A percentile compares a stretch with the other conserved stretches of the same genome.
phyloP scores from a whole-genome alignment of 83 land plant genomes.

The Picea abies region DNA sequence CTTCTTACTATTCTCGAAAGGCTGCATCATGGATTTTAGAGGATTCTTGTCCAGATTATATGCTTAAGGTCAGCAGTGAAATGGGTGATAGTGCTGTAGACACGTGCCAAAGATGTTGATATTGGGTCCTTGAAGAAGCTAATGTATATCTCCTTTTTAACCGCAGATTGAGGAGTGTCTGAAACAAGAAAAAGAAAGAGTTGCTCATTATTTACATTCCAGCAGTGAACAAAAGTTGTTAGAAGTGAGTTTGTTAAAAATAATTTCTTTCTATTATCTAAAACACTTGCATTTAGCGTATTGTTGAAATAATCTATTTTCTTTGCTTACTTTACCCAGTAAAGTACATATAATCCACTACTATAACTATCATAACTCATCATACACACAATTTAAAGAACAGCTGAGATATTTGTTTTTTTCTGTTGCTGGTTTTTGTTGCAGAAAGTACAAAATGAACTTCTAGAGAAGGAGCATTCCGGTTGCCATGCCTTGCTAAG shows the following conservation, averaged over 20 bases:
- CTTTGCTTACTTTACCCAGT: too few species aligned
- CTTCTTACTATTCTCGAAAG: conserved; percentile 16
- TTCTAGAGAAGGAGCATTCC: conserved; percentile 68
- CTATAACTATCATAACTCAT: too few species aligned
- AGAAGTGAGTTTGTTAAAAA: conserved; percentile 32
- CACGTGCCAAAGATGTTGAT: too few species aligned
- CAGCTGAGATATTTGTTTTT: too few species aligned
- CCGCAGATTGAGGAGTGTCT: conserved; percentile 87
- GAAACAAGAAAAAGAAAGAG: conserved; percentile 72
- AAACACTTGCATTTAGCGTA: too few species aligned
- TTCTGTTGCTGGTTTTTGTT: neutral
- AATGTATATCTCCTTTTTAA: neutral
- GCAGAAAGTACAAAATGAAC: conserved; percentile 79
- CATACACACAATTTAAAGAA: too few species aligned
- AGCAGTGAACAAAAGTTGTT: conserved; percentile 81
- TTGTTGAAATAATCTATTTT: too few species aligned
- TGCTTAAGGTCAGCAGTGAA: conserved; percentile 80
- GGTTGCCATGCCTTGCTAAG: conserved; percentile 36
- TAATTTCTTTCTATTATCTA: too few species aligned
- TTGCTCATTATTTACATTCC: conserved; percentile 33
- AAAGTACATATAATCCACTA: too few species aligned
- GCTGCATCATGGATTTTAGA: conserved; percentile 62
- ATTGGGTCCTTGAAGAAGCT: too few species aligned
- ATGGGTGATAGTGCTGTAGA: neutral
- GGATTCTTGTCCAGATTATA: conserved; percentile 89